Conservation (phyloP, 2,329 filamentous ascomycete species). For the Hortaea sp. region DNA sequence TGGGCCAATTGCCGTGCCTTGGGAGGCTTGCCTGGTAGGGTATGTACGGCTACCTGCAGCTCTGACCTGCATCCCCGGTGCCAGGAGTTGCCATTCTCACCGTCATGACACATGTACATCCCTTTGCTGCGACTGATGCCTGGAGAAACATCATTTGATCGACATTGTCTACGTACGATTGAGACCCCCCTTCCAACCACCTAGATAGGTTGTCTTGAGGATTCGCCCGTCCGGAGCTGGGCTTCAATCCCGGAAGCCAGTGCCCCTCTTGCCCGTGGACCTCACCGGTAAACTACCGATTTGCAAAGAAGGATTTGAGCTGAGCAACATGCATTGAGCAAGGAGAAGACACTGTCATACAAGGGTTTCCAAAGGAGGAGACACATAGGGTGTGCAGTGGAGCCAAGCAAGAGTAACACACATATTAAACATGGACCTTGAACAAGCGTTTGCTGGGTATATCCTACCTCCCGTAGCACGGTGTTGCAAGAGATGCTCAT, state of each 20-base stretch:
- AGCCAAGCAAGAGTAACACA: slow-evolving; percentile 1
- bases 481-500: slow-evolving; percentile 5
- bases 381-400: neutral
- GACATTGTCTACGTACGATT: too few relatives aligned
- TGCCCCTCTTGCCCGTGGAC: neutral
- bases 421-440: slow-evolving; percentile 13
- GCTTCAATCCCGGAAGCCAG: too few relatives aligned
- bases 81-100: slow-evolving; percentile 7
- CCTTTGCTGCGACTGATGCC: too few relatives aligned
- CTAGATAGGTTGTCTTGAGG: too few relatives aligned
- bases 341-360: neutral
- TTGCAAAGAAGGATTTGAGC: neutral
- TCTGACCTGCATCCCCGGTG: slow-evolving; percentile 7
- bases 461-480: slow-evolving; percentile 7
- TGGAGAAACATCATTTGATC: too few relatives aligned
- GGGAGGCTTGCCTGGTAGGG: slow-evolving; percentile 15
- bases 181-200: too few relatives aligned
- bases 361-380: neutral
- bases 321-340: neutral
- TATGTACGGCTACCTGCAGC: slow-evolving; percentile 15
- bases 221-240: too few relatives aligned
- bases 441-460: slow-evolving; percentile 15
- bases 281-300: neutral
- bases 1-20: slow-evolving; percentile 13
- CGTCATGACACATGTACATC: neutral